Evolutionary conservation across 2,329 filamentous ascomycete species (phyloP).

Genomic region (Colletotrichum cordylinicola): DNA sequence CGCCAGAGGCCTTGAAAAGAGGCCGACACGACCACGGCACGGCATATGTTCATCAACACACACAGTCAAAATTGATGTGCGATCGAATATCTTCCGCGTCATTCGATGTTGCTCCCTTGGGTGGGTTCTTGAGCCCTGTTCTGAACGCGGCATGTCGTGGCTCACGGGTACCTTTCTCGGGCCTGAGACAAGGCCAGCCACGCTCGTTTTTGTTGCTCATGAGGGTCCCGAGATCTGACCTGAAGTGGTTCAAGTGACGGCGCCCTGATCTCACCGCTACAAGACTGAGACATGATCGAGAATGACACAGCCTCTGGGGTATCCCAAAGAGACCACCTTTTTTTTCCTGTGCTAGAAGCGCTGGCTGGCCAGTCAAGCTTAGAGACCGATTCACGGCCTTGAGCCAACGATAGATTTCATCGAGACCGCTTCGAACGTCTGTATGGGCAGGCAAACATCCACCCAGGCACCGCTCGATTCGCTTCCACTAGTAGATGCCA

Average conservation of each 20-base stretch:
- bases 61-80: not conserved
- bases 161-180: not conserved
- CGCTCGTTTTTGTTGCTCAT: not conserved
- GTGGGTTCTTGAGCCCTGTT: not conserved
- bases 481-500: not conserved
- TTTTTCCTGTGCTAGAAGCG: too few relatives aligned
- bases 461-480: not conserved
- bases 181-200: not conserved
- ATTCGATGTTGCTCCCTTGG: not conserved
- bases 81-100: not conserved
- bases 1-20: not conserved
- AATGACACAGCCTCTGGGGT: not conserved
- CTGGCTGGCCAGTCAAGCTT: not conserved
- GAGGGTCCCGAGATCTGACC: not conserved
- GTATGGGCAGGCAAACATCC: not conserved
- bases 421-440: not conserved
- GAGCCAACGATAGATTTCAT: not conserved
- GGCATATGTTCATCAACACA: not conserved
- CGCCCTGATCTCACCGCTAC: constrained; percentile 9
- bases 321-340: not conserved
- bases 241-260: not conserved
- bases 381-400: not conserved
- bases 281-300: not conserved
- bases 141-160: not conserved
- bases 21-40: not conserved